Conservation (phyloP, 2,329 filamentous ascomycete genomes). For the Beauveria medogensis region DNA sequence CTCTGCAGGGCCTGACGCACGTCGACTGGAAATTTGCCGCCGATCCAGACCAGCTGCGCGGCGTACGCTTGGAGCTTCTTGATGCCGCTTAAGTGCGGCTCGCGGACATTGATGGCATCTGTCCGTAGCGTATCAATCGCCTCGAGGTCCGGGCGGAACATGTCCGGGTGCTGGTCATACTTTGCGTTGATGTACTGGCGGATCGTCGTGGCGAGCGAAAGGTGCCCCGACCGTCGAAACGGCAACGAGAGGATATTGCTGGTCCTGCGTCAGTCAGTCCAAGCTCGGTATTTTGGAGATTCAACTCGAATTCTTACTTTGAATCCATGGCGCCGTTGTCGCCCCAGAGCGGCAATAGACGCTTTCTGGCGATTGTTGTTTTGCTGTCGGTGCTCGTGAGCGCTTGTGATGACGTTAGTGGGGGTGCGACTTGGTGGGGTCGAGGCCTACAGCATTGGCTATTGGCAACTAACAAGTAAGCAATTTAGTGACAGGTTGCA, state of each 20-base stretch:
- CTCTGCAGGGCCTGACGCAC: constrained; percentile 33
- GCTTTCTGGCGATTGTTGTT: constrained; percentile 4
- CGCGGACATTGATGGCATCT: constrained; percentile 81
- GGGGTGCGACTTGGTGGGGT: constrained; percentile 6
- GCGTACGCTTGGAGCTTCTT: constrained; percentile 86
- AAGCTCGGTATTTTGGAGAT: too few relatives aligned
- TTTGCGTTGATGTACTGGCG: constrained; percentile 94
- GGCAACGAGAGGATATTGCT: constrained; percentile 68
- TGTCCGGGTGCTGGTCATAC: constrained; percentile 97
- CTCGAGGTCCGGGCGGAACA: constrained; percentile 82
- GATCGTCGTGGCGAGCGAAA: constrained; percentile 74
- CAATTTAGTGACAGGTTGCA: not conserved
- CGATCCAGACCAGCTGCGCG: constrained; percentile 86
- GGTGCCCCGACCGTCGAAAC: constrained; percentile 75
- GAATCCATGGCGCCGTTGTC: constrained; percentile 3
- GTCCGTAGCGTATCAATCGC: constrained; percentile 74
- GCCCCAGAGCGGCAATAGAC: constrained; percentile 1
- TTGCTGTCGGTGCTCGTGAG: not conserved
- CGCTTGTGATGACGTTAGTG: constrained; percentile 8
- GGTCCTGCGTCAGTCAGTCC: constrained; percentile 15
- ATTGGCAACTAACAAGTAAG: not conserved
- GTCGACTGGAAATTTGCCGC: constrained; percentile 93
- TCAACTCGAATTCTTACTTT: not conserved
- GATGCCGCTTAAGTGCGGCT: constrained; percentile 80
- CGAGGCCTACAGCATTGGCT: not conserved